phyloP scores from a whole-genome alignment of 257 asterid species.

The Petrea volubilis region DNA sequence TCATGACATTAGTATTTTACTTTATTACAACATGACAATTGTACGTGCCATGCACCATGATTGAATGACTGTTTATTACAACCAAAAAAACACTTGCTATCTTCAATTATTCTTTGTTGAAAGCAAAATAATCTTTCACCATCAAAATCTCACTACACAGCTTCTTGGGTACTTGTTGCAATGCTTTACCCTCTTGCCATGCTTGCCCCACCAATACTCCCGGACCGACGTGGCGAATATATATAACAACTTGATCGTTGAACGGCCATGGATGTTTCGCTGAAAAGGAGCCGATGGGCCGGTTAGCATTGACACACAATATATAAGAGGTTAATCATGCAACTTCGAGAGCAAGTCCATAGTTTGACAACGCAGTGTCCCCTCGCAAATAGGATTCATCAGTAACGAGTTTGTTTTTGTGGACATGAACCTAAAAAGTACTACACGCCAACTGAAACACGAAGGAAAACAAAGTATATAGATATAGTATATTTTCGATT shows the following conservation, averaged over 20 bases:
- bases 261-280: slow-evolving; percentile 87
- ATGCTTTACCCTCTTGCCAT: slow-evolving; percentile 82
- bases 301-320: not conserved
- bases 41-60: too few relatives aligned
- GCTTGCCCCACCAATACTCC: slow-evolving; percentile 88
- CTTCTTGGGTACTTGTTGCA: slow-evolving; percentile 76
- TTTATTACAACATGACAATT: too few relatives aligned
- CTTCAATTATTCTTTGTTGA: too few relatives aligned
- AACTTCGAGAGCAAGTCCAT: not conserved
- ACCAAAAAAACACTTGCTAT: too few relatives aligned
- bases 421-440: not conserved
- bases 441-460: not conserved
- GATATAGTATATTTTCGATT: too few relatives aligned
- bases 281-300: slow-evolving; percentile 28
- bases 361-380: not conserved
- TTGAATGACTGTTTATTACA: too few relatives aligned
- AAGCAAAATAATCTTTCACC: slow-evolving; percentile 60
- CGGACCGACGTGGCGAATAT: slow-evolving; percentile 75
- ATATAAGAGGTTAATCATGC: not conserved
- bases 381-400: not conserved
- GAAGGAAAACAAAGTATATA: too few relatives aligned
- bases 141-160: slow-evolving; percentile 74
- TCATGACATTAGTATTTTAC: too few relatives aligned
- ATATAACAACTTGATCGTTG: slow-evolving; percentile 69
- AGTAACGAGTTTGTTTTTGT: not conserved